Base-by-base conservation (phyloP, 306 rosid species). In the Inga laurina region DNA sequence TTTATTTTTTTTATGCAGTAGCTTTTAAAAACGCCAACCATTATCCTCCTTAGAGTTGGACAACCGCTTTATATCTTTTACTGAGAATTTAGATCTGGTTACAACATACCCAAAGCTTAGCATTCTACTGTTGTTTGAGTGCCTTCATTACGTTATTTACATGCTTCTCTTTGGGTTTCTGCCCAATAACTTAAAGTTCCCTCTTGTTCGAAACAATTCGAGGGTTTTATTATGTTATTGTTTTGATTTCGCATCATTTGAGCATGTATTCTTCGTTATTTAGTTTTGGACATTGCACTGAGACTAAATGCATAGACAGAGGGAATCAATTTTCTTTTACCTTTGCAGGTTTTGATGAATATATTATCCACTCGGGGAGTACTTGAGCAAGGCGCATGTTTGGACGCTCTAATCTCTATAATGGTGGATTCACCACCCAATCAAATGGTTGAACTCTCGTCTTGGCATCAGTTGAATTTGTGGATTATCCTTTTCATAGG, bases 351-450 rank as follows among this genome's bases (percentile, higher is more conserved):
- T 78, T 87, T 96, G 90, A 89, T 93, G 96, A 91, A 89, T 83
- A 90, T 96, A 82, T 79, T 96, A 75, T 93, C 98, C 14, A 87
- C 90, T 67, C 90, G 94, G 9, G 94, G 98, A 70, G 96, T 90
- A 67, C 91, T 82, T 59, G 98, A 92, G 86, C 96, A 93, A 89
- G 91, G 94, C 45, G 98, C 96, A 57, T 96, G 98, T 83, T 88
- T 96, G 71, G 99, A 96, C 82, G 99, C 98, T 76, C 85, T 96
- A 79, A 84, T 94, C 82, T 87, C 97, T 12, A 87, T 93, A 78
- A 93, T 96, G 98, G 87, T 96, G 93, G 98, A 96, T 85, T 96
- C 98, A 1, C 86, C 94, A 8, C 84, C 85, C 79, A 96, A 96
- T 91, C 99, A 96, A 88, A 89, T 84, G 99, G 99, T 95, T 89